Base-by-base conservation (phyloP, 164 flowering plant genomes). In the Chimonanthus praecox region DNA sequence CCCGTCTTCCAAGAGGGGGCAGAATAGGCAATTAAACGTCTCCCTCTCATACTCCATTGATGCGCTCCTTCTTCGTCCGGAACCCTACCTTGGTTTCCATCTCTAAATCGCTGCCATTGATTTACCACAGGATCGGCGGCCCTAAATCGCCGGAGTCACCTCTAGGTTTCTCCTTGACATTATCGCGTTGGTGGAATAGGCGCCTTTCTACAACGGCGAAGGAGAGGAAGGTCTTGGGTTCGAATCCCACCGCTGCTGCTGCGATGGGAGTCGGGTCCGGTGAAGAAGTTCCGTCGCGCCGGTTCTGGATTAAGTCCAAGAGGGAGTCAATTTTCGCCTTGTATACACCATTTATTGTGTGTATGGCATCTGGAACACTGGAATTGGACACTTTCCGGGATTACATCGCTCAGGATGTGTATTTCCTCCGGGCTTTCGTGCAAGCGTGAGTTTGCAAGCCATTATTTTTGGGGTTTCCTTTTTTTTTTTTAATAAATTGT, bases 381-480 rank as follows among this genome's bases (percentile, higher is more conserved):
- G 72, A 81, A 13, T 47, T 88, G 72, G 89, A 93, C 4, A 65
- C 84, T 9, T 95, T 93, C 77, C 84, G 88, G 45, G 83, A 88
- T 69, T 95, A 86, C 71, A 78, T 95, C 62, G 81, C 88, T 47
- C 99, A 95, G 65, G 98, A 92, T 72, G 87, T 84, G 72, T 84
- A 88, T 71, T 93, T 95, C 75, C 92, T 90, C 74, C 82, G 83
- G 47, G 89, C 94, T 73, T 92, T 93, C 54, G 91, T 87, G 21
- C 87, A 83, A 58, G 98, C 98, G 99, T 93, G 70, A 84, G 97
- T 84, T 2, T 2, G 47, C 66, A 46, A 2, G 61, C 7, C 20
- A 18, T 44, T 43, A 73, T 74, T 64, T 3, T 16, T 75, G 73
- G 1, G 62, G 9, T 47, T 73, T 33, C 49, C 9, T 64, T 67